Evolutionary conservation across 1,284 basidiomycete genomes (phyloP).

Genomic region (Cutaneotrichosporon spelunceum): DNA sequence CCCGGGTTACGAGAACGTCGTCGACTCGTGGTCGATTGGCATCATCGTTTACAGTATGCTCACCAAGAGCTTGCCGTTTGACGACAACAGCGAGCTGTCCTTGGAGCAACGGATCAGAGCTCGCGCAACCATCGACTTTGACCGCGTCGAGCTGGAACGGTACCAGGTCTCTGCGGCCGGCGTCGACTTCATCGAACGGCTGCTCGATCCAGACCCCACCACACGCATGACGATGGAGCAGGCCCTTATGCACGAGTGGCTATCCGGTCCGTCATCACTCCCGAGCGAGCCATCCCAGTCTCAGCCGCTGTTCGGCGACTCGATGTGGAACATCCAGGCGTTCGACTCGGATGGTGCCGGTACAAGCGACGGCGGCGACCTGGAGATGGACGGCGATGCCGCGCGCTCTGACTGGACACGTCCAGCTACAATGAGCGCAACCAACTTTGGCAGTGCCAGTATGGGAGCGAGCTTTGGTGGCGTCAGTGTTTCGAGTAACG

Average conservation of each 20-base stretch:
- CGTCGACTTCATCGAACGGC: constrained; percentile 55
- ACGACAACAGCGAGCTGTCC: constrained; percentile 45
- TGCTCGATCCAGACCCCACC: constrained; percentile 58
- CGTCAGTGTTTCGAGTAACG: constrained; percentile 11
- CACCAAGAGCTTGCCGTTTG: constrained; percentile 51
- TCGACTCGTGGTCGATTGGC: constrained; percentile 90
- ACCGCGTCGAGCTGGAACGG: constrained; percentile 58
- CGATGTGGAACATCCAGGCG: constrained; percentile 40
- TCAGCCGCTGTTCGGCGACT: constrained; percentile 40
- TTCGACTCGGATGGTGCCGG: constrained; percentile 30
- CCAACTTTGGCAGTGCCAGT: constrained; percentile 34
- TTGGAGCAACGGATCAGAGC: constrained; percentile 55
- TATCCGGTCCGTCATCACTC: constrained; percentile 49
- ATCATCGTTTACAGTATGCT: constrained; percentile 75
- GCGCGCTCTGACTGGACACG: constrained; percentile 26
- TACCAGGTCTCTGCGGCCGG: constrained; percentile 39
- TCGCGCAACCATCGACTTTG: constrained; percentile 61
- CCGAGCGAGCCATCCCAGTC: constrained; percentile 29
- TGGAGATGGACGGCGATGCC: constrained; percentile 11
- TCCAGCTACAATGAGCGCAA: constrained; percentile 38
- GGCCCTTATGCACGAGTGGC: constrained; percentile 66
- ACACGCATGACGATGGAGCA: constrained; percentile 60
- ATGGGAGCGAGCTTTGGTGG: constrained; percentile 4
- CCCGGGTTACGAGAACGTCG: constrained; percentile 73
- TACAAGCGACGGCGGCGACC: constrained; percentile 18